Evolutionary conservation across 192 early-diverging fungal genomes (phyloP).

Genomic region (Rhizophagus sp.): DNA sequence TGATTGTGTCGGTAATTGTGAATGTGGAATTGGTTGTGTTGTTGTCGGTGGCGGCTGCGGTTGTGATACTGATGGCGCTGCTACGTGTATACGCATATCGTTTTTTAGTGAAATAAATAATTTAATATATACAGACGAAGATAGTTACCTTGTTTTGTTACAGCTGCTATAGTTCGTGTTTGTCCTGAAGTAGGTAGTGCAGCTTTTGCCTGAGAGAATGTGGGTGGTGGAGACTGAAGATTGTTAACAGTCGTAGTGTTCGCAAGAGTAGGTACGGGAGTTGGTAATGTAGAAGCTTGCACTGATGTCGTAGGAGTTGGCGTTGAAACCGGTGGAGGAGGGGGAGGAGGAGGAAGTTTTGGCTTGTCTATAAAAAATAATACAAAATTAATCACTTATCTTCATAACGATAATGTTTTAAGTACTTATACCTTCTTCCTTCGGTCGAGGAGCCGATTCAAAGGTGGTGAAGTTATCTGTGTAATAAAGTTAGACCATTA

Average conservation of each 20-base stretch:
- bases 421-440: slow-evolving; percentile 30
- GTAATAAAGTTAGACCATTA: background rate
- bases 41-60: slow-evolving; percentile 2
- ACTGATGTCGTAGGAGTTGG: slow-evolving; percentile 21
- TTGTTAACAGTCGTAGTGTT: slow-evolving; percentile 32
- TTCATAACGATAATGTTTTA: background rate
- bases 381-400: slow-evolving; percentile 10
- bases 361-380: slow-evolving; percentile 17
- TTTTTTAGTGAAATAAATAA: background rate
- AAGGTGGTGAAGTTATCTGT: slow-evolving; percentile 13
- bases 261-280: slow-evolving; percentile 34
- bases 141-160: background rate
- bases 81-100: background rate
- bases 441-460: slow-evolving; percentile 5
- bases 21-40: slow-evolving; percentile 8
- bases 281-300: slow-evolving; percentile 31
- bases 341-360: slow-evolving; percentile 10
- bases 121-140: background rate
- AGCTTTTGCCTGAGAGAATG: slow-evolving; percentile 4
- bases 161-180: background rate
- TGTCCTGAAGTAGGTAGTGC: background rate
- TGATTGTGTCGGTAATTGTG: slow-evolving; percentile 4
- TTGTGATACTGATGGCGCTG: background rate
- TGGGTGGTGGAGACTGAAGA: slow-evolving; percentile 34
- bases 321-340: slow-evolving; percentile 10